Evolutionary conservation across 805 yeast species (phyloP).

Genomic region (Nakazawaea wyomingensis): DNA sequence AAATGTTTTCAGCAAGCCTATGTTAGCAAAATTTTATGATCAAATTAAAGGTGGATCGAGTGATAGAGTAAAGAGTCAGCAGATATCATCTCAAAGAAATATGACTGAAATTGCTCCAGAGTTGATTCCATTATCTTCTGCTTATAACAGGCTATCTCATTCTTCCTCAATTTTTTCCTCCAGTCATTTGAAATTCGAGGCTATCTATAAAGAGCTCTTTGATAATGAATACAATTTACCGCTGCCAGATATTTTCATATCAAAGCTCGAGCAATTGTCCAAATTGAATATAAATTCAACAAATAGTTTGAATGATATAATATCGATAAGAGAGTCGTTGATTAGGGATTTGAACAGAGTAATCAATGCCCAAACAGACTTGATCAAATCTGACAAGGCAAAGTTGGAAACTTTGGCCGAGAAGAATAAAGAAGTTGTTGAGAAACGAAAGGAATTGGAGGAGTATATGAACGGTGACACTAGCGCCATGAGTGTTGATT

Average conservation of each 20-base stretch:
- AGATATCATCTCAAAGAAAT: neutral
- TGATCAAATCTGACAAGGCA: constrained; percentile 22
- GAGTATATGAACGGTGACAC: constrained; percentile 10
- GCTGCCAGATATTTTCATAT: constrained; percentile 25
- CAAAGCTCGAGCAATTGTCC: constrained; percentile 18
- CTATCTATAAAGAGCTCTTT: constrained; percentile 21
- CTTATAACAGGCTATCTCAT: constrained; percentile 20
- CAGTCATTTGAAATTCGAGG: constrained; percentile 17
- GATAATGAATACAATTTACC: constrained; percentile 25
- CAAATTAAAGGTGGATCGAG: constrained; percentile 7
- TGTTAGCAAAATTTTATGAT: constrained; percentile 17
- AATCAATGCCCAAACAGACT: constrained; percentile 25
- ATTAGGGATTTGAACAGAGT: constrained; percentile 22
- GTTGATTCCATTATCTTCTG: constrained; percentile 19
- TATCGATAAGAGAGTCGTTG: constrained; percentile 19
- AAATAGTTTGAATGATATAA: constrained; percentile 14
- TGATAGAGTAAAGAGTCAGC: neutral
- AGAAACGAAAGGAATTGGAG: constrained; percentile 22
- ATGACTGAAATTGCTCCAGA: constrained; percentile 20
- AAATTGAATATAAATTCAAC: constrained; percentile 14
- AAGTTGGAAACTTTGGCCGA: constrained; percentile 18
- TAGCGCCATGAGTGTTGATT: constrained; percentile 12
- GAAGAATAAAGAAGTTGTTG: constrained; percentile 16
- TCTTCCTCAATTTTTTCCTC: constrained; percentile 18
- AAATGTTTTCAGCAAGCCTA: constrained; percentile 31